phyloP scores from a whole-genome alignment of 2,329 filamentous ascomycete species.

The Intubia oerlemansii region DNA sequence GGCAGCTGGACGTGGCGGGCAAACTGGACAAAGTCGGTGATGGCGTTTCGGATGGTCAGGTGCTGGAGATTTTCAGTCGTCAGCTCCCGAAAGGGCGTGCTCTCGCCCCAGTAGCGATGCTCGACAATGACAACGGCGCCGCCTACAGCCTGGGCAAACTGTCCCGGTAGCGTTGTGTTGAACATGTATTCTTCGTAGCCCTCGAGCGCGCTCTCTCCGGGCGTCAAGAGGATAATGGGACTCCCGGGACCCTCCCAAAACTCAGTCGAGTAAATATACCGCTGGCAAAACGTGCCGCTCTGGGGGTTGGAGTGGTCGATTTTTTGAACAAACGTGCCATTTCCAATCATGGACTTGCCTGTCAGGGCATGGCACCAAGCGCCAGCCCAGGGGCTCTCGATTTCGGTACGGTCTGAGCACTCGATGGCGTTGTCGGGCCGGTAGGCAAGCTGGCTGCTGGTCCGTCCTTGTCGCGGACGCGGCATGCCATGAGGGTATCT shows the following conservation, averaged over 20 bases:
- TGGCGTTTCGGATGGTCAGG: conserved; percentile 19
- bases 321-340: conserved; percentile 16
- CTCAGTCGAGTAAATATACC: conserved; percentile 19
- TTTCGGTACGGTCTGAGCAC: too few species aligned
- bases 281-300: conserved; percentile 19
- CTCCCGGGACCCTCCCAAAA: conserved; percentile 19
- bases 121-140: conserved; percentile 19
- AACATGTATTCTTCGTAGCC: conserved; percentile 24
- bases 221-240: conserved; percentile 19
- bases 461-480: too few species aligned
- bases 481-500: too few species aligned
- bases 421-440: too few species aligned
- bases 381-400: too few species aligned
- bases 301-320: conserved; percentile 19
- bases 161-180: conserved; percentile 18
- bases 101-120: conserved; percentile 22
- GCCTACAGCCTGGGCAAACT: conserved; percentile 18
- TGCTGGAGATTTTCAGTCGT: conserved; percentile 17
- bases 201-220: conserved; percentile 17
- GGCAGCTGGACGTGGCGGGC: conserved; percentile 23
- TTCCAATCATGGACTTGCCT: conserved; percentile 2
- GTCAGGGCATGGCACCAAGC: too few species aligned
- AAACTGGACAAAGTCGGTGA: conserved; percentile 19
- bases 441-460: too few species aligned
- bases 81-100: conserved; percentile 15